Evolutionary conservation across 129 eudicot species (phyloP).

Genomic region (Mikania micrantha): DNA sequence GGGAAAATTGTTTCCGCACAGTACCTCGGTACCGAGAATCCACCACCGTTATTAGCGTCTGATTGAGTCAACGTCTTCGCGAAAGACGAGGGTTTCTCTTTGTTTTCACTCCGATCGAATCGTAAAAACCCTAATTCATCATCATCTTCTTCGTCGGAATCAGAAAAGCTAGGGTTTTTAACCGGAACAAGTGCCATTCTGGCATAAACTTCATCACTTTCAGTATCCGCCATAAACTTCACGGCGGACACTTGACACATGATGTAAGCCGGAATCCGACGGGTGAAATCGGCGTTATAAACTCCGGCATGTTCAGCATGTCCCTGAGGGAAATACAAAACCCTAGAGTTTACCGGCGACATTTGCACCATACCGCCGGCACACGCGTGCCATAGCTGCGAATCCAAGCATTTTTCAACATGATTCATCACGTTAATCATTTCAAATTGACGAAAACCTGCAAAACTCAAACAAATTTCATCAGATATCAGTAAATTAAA

Average conservation of each 20-base stretch:
- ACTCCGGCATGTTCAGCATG: slow-evolving; percentile 58
- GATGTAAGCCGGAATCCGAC: slow-evolving; percentile 43
- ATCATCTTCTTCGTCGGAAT: slow-evolving; percentile 25
- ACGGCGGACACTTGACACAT: slow-evolving; percentile 46
- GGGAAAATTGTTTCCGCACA: slow-evolving; percentile 91
- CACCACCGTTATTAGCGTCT: slow-evolving; percentile 91
- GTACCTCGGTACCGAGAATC: slow-evolving; percentile 78
- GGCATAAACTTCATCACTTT: slow-evolving; percentile 75
- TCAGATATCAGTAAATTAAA: not conserved
- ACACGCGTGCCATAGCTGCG: slow-evolving; percentile 94
- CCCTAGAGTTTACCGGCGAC: slow-evolving; percentile 62
- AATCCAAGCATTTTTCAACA: slow-evolving; percentile 53
- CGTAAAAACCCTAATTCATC: slow-evolving; percentile 32
- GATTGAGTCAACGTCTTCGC: slow-evolving; percentile 84
- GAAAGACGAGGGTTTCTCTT: slow-evolving; percentile 56
- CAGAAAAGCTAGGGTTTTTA: slow-evolving; percentile 22
- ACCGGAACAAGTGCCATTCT: slow-evolving; percentile 49
- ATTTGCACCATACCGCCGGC: slow-evolving; percentile 89
- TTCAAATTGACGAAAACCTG: not conserved
- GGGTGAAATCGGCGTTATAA: slow-evolving; percentile 35
- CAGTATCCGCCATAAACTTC: slow-evolving; percentile 58
- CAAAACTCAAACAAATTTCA: no score
- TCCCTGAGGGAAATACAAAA: slow-evolving; percentile 86
- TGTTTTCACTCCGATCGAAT: slow-evolving; percentile 28
- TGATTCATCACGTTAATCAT: slow-evolving; percentile 56